Conservation (phyloP, 176 grass and related monocot genomes). For the Juncus inflexus region DNA sequence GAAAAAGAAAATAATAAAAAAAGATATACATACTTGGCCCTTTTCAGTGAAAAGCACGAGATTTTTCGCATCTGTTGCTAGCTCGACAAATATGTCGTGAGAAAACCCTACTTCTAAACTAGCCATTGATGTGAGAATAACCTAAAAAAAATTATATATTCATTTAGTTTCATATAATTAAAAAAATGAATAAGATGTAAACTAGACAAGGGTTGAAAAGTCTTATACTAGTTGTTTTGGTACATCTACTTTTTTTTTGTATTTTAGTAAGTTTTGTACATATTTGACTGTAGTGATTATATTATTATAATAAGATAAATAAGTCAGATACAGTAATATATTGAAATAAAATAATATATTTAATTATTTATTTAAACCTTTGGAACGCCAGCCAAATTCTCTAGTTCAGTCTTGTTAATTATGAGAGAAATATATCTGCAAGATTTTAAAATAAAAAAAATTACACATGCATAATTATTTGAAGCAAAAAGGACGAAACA, state of each 20-base stretch:
- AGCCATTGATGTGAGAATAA: slow-evolving; percentile 92
- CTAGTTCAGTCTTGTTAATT: slow-evolving; percentile 88
- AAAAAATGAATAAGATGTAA: neutral
- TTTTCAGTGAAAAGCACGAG: slow-evolving; percentile 92
- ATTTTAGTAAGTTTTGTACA: too few species aligned
- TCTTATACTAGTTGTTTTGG: neutral
- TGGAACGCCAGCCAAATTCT: slow-evolving; percentile 65
- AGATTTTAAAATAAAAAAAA: slow-evolving; percentile 20
- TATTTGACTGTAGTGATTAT: too few species aligned
- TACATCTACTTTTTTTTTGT: neutral
- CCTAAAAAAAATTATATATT: slow-evolving; percentile 41
- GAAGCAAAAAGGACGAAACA: slow-evolving; percentile 26
- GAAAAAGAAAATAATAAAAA: slow-evolving; percentile 12
- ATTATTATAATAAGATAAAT: too few species aligned
- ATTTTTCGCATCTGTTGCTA: slow-evolving; percentile 81
- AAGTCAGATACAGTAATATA: too few species aligned
- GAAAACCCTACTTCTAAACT: slow-evolving; percentile 95
- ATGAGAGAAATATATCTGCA: slow-evolving; percentile 62
- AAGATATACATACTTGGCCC: slow-evolving; percentile 60
- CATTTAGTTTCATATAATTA: slow-evolving; percentile 33
- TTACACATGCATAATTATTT: neutral
- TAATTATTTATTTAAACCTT: slow-evolving; percentile 51
- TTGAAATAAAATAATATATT: too few species aligned
- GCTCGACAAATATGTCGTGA: slow-evolving; percentile 98
- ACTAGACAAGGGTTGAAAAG: neutral